Percentiles rank a stretch among this genome's conserved stretches.
phyloP scores from a whole-genome alignment of 208 protist genomes.

The Crithidia mellificae region DNA sequence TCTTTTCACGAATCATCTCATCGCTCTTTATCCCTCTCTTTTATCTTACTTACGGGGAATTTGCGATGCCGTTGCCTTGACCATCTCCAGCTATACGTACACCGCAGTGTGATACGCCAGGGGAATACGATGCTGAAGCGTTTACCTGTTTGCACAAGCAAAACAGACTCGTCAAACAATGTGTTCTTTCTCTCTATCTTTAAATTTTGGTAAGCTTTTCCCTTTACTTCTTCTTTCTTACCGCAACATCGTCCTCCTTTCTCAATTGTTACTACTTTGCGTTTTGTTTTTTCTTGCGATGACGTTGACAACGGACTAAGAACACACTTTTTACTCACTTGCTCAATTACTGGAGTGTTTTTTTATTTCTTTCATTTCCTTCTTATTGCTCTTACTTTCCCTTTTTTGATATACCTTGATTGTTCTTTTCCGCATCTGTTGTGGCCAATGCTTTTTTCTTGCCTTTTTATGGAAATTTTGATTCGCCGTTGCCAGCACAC shows the following conservation, averaged over 20 bases:
- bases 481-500: no score
- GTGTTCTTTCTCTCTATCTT: not conserved
- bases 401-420: no score
- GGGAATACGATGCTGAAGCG: not conserved
- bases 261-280: no score
- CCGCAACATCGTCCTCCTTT: not conserved
- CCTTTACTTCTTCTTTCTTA: not conserved
- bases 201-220: not conserved
- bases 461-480: no score
- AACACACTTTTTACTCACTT: not conserved
- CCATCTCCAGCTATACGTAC: not conserved
- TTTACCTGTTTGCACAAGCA: not conserved
- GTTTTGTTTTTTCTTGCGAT: not conserved
- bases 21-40: not conserved
- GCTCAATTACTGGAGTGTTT: not conserved
- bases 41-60: not conserved
- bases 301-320: not conserved
- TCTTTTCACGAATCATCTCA: no score
- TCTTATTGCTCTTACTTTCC: no score
- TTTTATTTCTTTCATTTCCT: not conserved
- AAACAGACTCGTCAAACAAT: not conserved
- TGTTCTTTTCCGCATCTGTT: no score
- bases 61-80: not conserved
- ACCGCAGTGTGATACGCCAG: not conserved
- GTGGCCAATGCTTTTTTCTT: no score